Evolutionary conservation across 2,329 filamentous ascomycete species (phyloP).

Genomic region (Ceratocystis cacaofunesta): DNA sequence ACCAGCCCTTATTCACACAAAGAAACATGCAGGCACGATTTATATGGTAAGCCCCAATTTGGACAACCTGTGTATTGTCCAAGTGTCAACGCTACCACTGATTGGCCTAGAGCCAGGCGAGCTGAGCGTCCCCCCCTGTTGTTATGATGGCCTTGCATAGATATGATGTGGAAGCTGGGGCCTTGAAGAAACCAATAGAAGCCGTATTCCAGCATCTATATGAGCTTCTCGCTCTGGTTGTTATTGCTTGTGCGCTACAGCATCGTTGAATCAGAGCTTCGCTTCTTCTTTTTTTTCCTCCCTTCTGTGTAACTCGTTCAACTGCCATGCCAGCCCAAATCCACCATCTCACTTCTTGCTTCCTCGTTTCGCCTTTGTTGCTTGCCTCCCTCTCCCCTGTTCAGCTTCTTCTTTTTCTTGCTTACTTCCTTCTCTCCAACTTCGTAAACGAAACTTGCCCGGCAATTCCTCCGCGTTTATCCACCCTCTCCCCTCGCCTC

Average conservation of each 20-base stretch:
- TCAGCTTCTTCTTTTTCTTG: neutral
- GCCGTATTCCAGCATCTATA: neutral
- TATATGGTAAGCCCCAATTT: neutral
- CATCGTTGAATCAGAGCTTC: too few species aligned
- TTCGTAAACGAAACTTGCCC: neutral
- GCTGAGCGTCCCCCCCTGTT: neutral
- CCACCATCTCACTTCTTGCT: neutral
- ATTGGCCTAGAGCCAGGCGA: neutral
- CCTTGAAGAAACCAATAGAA: neutral
- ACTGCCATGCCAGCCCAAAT: neutral
- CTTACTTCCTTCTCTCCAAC: neutral
- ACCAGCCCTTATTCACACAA: neutral
- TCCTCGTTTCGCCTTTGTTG: too few species aligned
- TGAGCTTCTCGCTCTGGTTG: neutral
- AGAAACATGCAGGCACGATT: neutral
- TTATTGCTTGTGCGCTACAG: too few species aligned
- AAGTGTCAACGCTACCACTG: neutral
- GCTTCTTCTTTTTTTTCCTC: neutral
- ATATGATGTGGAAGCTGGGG: neutral
- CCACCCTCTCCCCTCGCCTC: too few species aligned
- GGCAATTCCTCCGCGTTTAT: neutral
- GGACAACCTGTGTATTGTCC: neutral
- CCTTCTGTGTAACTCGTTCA: neutral
- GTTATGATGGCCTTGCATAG: neutral
- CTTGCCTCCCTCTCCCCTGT: neutral